Percentiles rank a stretch among this genome's conserved stretches.
Evolutionary conservation across 208 protist species (phyloP).

Genomic region (Wallacemonas sp.): DNA sequence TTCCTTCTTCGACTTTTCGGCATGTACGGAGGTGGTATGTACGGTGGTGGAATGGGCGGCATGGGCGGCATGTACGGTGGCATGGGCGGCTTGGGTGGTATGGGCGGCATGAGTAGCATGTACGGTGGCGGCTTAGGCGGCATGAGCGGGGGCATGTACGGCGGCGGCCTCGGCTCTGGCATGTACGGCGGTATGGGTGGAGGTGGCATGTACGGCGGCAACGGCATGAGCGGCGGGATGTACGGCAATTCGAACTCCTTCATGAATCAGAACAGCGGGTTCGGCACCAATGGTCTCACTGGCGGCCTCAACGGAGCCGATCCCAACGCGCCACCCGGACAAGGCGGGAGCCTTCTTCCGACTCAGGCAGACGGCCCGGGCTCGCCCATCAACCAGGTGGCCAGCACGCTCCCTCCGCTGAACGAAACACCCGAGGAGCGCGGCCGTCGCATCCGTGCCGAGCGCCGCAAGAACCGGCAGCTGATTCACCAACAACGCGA

Average conservation of each 20-base stretch:
- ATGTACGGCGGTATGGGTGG: conserved; percentile 38
- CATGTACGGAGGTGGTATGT: conserved; percentile 26
- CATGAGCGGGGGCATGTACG: conserved; percentile 50
- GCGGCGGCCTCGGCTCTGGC: conserved; percentile 19
- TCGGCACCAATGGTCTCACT: conserved; percentile 21
- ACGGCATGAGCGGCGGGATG: conserved; percentile 27
- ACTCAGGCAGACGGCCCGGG: conserved; percentile 3
- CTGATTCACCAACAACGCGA: conserved; percentile 65
- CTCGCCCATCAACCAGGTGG: conserved; percentile 45
- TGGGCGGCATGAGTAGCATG: conserved; percentile 35
- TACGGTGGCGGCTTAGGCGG: conserved; percentile 23
- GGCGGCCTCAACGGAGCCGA: conserved; percentile 10
- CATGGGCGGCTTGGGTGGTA: conserved; percentile 23
- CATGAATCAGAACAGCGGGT: conserved; percentile 22
- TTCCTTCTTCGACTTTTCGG: neutral
- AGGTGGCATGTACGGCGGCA: conserved; percentile 26
- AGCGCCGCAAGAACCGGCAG: conserved; percentile 66
- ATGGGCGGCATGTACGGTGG: neutral
- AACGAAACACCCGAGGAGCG: conserved; percentile 67
- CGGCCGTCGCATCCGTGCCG: conserved; percentile 52
- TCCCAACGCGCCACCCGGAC: conserved; percentile 12
- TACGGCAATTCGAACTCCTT: conserved; percentile 29
- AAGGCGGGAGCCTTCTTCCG: conserved; percentile 7
- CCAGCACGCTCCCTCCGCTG: conserved; percentile 36
- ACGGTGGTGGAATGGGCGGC: conserved; percentile 25